Conservation (phyloP, 164 flowering plant genomes). For the Aristolochia californica region DNA sequence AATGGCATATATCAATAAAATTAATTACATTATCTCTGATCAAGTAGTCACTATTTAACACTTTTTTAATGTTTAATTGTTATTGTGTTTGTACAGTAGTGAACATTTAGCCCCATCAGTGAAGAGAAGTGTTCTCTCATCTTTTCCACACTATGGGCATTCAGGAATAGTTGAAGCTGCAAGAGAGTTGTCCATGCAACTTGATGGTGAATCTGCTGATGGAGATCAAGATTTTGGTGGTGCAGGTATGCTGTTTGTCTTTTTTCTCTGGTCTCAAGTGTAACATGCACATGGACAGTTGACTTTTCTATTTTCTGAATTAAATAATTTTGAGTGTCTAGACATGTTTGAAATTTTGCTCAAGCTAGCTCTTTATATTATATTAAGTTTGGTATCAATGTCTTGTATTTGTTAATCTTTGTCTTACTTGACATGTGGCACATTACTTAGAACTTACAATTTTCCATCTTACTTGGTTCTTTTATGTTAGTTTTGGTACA, state of each 20-base stretch:
- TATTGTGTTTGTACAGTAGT: slow-evolving; percentile 24
- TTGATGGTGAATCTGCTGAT: slow-evolving; percentile 43
- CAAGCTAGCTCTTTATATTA: too few relatives aligned
- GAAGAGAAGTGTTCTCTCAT: slow-evolving; percentile 30
- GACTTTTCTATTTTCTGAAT: too few relatives aligned
- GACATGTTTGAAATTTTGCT: too few relatives aligned
- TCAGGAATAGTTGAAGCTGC: slow-evolving; percentile 82
- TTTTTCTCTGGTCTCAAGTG: not conserved
- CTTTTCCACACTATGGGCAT: slow-evolving; percentile 75
- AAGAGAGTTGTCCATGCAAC: slow-evolving; percentile 55
- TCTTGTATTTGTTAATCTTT: not conserved
- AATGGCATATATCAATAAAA: too few relatives aligned
- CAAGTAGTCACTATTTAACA: not conserved
- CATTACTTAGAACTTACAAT: too few relatives aligned
- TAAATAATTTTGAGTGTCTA: too few relatives aligned
- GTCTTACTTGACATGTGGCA: not conserved
- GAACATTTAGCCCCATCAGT: slow-evolving; percentile 22
- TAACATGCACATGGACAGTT: too few relatives aligned
- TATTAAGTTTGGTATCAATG: too few relatives aligned
- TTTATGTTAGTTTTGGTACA: not conserved
- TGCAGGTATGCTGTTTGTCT: not conserved
- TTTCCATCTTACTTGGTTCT: not conserved
- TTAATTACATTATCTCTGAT: not conserved
- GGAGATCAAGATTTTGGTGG: slow-evolving; percentile 14
- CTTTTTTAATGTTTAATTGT: not conserved